Evolutionary conservation across 768 basidiomycete genomes (phyloP), one percentile per base, ranked within the genome.

Genomic region (Lentinula boryana): DNA sequence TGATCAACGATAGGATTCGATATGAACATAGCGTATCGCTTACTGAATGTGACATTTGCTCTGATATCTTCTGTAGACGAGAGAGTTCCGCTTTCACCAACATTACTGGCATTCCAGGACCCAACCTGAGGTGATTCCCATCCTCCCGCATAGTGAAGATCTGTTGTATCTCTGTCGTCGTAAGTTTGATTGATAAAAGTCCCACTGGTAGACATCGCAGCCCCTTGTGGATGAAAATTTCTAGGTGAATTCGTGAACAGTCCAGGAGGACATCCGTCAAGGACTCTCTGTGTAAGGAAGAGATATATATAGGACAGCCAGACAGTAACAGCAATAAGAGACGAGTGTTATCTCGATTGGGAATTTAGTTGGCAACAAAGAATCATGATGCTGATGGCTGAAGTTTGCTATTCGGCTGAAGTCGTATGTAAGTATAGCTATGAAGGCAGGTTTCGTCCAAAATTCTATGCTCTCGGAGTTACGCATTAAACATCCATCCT

Each of bases 41-140:
- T 13, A 73, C 71, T 60, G 46, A 74, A 72, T 6, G 70, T 71
- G 0, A 73, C 67, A 63, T 66, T 73, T 3, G 68, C 71, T 43
- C 65, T 67, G 4, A 57, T n/a, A 38, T 68, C 64, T 12, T 63
- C 62, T 5, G 71, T 68, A 9, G 68, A 65, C 2, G 67, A 62
- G 12, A 74, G 60, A 0, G 72, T 73, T 5, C 73, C 73, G 1
- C 65, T 69, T 38, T 68, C 15, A 5, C 69, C 70, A 27, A 67
- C 64, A n/a, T 63, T 68, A 2, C 64, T 67, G 5, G 72, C 70
- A 56, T 70, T 71, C 63, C 63, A 74, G 5, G 66, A 65, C 1
- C 71, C 72, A 5, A 40, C 36, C 32, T 56, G 21, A 12, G 56
- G 23, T 18, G 48, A 40, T 46, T 67, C 69, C 71, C 70, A 71